Evolutionary conservation across 768 basidiomycete species (phyloP).

Genomic region (Tylopilus vinaceipallidus): DNA sequence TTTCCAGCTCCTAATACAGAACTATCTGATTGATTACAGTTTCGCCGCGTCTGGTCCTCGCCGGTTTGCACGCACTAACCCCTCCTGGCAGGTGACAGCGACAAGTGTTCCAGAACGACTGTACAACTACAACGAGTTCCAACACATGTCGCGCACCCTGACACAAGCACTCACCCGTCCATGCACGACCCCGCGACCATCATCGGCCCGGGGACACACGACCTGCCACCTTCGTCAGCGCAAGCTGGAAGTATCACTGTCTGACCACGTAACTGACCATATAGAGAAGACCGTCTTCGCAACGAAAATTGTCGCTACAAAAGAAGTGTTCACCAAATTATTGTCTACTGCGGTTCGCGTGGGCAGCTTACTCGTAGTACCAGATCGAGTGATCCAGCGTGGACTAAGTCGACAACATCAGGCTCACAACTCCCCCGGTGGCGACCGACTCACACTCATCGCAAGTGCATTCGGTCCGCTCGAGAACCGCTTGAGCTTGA

Average conservation of each 20-base stretch:
- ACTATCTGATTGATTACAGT: slow-evolving; percentile 15
- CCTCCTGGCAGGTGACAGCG: slow-evolving; percentile 81
- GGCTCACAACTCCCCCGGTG: neutral
- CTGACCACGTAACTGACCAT: slow-evolving; percentile 45
- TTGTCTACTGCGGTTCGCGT: neutral
- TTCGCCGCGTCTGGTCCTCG: slow-evolving; percentile 39
- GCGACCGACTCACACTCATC: slow-evolving; percentile 55
- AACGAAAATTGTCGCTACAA: slow-evolving; percentile 66
- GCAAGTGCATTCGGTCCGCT: slow-evolving; percentile 49
- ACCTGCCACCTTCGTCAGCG: slow-evolving; percentile 43
- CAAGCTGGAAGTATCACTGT: neutral
- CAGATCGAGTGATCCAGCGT: slow-evolving; percentile 78
- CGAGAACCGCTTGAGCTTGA: slow-evolving; percentile 50
- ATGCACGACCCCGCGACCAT: slow-evolving; percentile 67
- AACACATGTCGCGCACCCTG: slow-evolving; percentile 4
- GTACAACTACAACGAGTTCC: slow-evolving; percentile 51
- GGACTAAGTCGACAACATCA: slow-evolving; percentile 33
- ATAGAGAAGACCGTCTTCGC: slow-evolving; percentile 79
- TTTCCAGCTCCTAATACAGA: slow-evolving; percentile 11
- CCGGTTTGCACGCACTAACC: slow-evolving; percentile 62
- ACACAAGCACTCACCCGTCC: slow-evolving; percentile 55
- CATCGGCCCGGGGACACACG: slow-evolving; percentile 57
- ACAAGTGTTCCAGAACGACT: slow-evolving; percentile 62
- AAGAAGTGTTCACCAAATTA: slow-evolving; percentile 2
- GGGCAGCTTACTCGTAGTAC: slow-evolving; percentile 63